Conservation (phyloP, 768 basidiomycete species). For the Lactarius quietus region DNA sequence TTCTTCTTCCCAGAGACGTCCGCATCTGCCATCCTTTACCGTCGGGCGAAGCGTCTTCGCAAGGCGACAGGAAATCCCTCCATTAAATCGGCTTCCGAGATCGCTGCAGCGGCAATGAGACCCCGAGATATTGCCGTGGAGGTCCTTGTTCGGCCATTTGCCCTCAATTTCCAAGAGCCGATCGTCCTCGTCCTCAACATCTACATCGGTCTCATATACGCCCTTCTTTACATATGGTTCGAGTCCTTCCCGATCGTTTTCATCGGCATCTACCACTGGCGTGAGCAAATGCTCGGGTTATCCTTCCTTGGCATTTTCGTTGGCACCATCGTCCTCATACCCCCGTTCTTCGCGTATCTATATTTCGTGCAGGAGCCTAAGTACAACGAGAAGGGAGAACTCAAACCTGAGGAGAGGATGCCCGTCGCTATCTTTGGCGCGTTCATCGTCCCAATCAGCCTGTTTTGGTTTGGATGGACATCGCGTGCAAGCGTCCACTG, state of each 20-base stretch:
- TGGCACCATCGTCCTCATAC: constrained; percentile 17
- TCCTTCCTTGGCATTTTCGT: constrained; percentile 32
- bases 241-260: constrained; percentile 37
- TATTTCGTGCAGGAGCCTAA: constrained; percentile 24
- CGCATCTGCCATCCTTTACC: constrained; percentile 31
- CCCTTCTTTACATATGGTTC: constrained; percentile 36
- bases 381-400: constrained; percentile 21
- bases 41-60: constrained; percentile 33
- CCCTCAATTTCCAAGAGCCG: constrained; percentile 33
- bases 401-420: constrained; percentile 34
- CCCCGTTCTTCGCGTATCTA: constrained; percentile 23
- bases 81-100: constrained; percentile 31
- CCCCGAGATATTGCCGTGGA: constrained; percentile 26
- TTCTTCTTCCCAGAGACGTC: constrained; percentile 35
- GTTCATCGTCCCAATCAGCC: constrained; percentile 33
- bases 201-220: constrained; percentile 35
- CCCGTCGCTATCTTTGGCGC: constrained; percentile 35
- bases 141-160: constrained; percentile 34
- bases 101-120: constrained; percentile 26
- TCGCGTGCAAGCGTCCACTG: constrained; percentile 32
- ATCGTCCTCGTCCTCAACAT: constrained; percentile 33
- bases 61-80: constrained; percentile 32
- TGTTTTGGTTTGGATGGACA: constrained; percentile 38
- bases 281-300: constrained; percentile 32
- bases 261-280: constrained; percentile 35